A percentile compares a stretch with the other conserved stretches of the same genome.
These are phyloP conservation scores for Kodamaea sagamina DNA, from an alignment of 805 yeast genomes.

Conservation along the genomic window DNA sequence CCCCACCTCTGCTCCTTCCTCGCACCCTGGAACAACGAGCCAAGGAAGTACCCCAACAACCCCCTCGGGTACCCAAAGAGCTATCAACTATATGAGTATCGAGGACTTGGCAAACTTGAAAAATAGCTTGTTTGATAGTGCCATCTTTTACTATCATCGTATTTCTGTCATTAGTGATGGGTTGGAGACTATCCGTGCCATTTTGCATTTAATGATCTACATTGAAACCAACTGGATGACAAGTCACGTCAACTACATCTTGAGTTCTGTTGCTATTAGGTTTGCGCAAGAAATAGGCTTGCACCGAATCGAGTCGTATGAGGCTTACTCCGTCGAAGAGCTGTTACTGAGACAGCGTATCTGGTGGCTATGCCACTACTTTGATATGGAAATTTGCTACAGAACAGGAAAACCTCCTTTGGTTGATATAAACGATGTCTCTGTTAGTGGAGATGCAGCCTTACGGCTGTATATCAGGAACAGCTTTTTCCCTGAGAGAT, in stretches of 20 bases:
- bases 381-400: constrained; percentile 41
- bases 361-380: constrained; percentile 41
- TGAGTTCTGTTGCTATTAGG: constrained; percentile 37
- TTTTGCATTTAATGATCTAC: constrained; percentile 21
- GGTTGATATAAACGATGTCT: constrained; percentile 34
- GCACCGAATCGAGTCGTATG: constrained; percentile 36
- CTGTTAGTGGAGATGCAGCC: constrained; percentile 20
- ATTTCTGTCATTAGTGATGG: constrained; percentile 29
- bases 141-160: constrained; percentile 25
- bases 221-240: constrained; percentile 34
- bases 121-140: constrained; percentile 20
- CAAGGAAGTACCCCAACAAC: constrained; percentile 1
- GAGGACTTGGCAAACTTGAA: constrained; percentile 23
- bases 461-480: neutral
- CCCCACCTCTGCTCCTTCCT: neutral
- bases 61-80: constrained; percentile 5
- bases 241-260: constrained; percentile 32
- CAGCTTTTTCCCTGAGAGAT: neutral
- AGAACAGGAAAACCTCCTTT: constrained; percentile 44
- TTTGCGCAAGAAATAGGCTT: constrained; percentile 45
- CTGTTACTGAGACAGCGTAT: constrained; percentile 26
- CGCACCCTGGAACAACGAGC: neutral
- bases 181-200: constrained; percentile 22
- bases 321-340: constrained; percentile 23
- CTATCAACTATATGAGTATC: constrained; percentile 1